Conservation (phyloP, 2,329 filamentous ascomycete species). For the Drechslerella coelobrocha region DNA sequence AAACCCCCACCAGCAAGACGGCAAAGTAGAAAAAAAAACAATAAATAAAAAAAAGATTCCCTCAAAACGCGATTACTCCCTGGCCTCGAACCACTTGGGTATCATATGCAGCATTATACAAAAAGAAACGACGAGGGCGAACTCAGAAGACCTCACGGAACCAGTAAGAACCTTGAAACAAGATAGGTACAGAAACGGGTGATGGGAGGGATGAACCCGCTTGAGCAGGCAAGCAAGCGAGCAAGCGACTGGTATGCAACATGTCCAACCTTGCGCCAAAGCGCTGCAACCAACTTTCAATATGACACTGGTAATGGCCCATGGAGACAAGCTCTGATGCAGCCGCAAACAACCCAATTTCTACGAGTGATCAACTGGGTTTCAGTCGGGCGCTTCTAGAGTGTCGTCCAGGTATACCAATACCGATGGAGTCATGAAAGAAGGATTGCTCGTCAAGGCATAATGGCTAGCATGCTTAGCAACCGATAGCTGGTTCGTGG, state of each 20-base stretch:
- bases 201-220: background rate
- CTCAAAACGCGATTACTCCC: slow-evolving; percentile 47
- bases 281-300: background rate
- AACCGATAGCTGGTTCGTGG: background rate
- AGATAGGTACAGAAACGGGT: background rate
- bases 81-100: slow-evolving; percentile 46
- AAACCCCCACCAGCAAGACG: slow-evolving; percentile 4
- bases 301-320: background rate
- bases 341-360: background rate
- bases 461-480: too few species aligned
- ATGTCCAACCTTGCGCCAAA: background rate
- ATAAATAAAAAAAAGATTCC: slow-evolving; percentile 16
- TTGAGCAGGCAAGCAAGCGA: too few species aligned
- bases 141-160: slow-evolving; percentile 5
- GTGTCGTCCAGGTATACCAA: background rate
- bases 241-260: too few species aligned
- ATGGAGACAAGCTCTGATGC: background rate
- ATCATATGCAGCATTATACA: slow-evolving; percentile 46
- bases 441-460: too few species aligned
- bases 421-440: background rate
- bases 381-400: background rate
- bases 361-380: too few species aligned
- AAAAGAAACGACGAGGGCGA: slow-evolving; percentile 34
- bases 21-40: slow-evolving; percentile 6
- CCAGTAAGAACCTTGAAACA: background rate